Evolutionary conservation across 2,329 filamentous ascomycete species (phyloP).

Genomic region (Podosphaera xanthii): DNA sequence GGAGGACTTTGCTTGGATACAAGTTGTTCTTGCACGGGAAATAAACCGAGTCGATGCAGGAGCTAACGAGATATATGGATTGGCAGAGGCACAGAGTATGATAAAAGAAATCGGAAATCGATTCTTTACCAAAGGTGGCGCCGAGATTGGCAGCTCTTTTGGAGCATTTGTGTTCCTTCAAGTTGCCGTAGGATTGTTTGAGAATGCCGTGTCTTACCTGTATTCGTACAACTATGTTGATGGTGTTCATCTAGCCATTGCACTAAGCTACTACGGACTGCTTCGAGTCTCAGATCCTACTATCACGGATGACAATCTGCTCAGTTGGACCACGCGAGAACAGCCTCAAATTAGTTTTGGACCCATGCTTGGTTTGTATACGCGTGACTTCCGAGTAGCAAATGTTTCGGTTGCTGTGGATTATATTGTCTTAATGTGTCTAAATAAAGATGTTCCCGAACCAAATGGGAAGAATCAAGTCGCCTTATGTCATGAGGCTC

Average conservation of each 20-base stretch:
- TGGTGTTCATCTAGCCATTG: slow-evolving; percentile 84
- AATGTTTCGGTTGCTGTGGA: slow-evolving; percentile 78
- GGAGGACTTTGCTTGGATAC: slow-evolving; percentile 50
- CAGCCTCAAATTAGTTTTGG: slow-evolving; percentile 82
- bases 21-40: slow-evolving; percentile 46
- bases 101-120: slow-evolving; percentile 76
- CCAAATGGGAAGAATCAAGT: slow-evolving; percentile 55
- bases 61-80: slow-evolving; percentile 40
- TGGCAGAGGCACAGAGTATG: slow-evolving; percentile 49
- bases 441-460: slow-evolving; percentile 64
- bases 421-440: slow-evolving; percentile 75
- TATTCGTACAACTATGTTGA: slow-evolving; percentile 83
- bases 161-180: slow-evolving; percentile 89
- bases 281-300: slow-evolving; percentile 68
- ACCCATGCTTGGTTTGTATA: slow-evolving; percentile 84
- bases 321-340: slow-evolving; percentile 41
- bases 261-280: slow-evolving; percentile 70
- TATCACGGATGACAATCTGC: slow-evolving; percentile 46
- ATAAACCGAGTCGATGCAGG: slow-evolving; percentile 39
- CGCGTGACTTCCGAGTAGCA: slow-evolving; percentile 79
- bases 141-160: slow-evolving; percentile 50
- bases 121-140: slow-evolving; percentile 63
- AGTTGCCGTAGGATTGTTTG: slow-evolving; percentile 75
- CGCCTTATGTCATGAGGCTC: slow-evolving; percentile 69
- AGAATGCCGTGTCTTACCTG: slow-evolving; percentile 76